A percentile compares a stretch with the other conserved stretches of the same genome.
These are phyloP conservation scores for Adansonia gregorii DNA, from an alignment of 441 rosid genomes.

Conservation along the genomic window DNA sequence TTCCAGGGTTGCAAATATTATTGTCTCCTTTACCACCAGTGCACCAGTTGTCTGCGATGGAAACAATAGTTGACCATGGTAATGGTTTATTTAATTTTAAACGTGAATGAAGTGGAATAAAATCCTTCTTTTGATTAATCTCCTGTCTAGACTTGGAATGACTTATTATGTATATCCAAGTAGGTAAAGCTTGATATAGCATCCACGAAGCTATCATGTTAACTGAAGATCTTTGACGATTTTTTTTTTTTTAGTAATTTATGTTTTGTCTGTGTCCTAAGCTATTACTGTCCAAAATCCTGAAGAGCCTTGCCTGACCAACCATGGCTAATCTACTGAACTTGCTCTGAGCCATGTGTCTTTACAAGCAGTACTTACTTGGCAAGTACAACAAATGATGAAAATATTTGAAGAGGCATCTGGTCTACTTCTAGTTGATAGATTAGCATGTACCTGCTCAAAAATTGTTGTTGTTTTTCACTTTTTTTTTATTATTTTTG, in stretches of 20 bases:
- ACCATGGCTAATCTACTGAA: not conserved
- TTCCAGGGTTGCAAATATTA: slow-evolving; percentile 48
- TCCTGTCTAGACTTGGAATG: slow-evolving; percentile 4
- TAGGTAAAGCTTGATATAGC: not conserved
- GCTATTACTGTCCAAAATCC: not conserved
- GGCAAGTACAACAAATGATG: not conserved
- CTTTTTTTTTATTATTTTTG: not conserved
- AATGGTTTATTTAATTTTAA: slow-evolving; percentile 22
- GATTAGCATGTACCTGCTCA: not conserved
- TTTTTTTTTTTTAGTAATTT: not conserved
- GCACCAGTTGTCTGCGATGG: slow-evolving; percentile 37
- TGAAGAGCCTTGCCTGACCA: not conserved
- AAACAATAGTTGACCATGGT: slow-evolving; percentile 44
- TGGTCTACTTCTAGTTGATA: slow-evolving; percentile 5
- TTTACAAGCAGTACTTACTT: not conserved
- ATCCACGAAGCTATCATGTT: not conserved
- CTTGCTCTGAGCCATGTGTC: not conserved
- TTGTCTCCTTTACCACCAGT: slow-evolving; percentile 46
- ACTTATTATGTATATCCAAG: not conserved
- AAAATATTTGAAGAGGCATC: not conserved
- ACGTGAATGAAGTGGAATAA: not conserved
- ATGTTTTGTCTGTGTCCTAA: not conserved
- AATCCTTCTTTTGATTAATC: not conserved
- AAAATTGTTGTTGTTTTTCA: not conserved
- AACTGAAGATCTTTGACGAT: not conserved